These are phyloP conservation scores for Didymella pinodella DNA, from an alignment of 2,329 filamentous ascomycete species.

Conservation along the genomic window DNA sequence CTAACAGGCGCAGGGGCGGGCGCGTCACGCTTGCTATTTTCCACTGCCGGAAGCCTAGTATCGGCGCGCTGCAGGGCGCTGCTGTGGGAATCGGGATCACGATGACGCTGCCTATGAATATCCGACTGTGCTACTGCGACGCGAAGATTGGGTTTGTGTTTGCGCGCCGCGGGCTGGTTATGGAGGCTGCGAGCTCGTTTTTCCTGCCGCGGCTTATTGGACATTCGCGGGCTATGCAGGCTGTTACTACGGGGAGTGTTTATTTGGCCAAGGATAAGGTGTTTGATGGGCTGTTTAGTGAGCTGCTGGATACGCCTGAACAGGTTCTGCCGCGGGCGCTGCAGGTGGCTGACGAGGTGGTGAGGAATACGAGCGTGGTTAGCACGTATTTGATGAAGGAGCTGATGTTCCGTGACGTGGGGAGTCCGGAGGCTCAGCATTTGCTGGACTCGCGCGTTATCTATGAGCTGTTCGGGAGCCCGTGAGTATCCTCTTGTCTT, in stretches of 20 bases:
- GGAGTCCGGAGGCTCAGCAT: constrained; percentile 72
- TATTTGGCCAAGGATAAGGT: constrained; percentile 61
- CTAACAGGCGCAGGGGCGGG: constrained; percentile 48
- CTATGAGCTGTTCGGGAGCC: constrained; percentile 64
- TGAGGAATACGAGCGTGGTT: constrained; percentile 70
- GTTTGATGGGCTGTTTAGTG: constrained; percentile 70
- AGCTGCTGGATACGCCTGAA: constrained; percentile 65
- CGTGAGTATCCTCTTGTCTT: constrained; percentile 33
- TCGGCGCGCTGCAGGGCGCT: constrained; percentile 63
- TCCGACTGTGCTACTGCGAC: constrained; percentile 61
- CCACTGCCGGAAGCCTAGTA: constrained; percentile 64
- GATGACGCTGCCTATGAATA: constrained; percentile 65
- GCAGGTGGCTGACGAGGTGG: constrained; percentile 71
- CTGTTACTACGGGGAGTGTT: constrained; percentile 71
- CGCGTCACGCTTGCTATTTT: constrained; percentile 62
- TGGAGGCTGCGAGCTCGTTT: constrained; percentile 75
- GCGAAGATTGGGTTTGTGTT: constrained; percentile 81
- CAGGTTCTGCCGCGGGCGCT: constrained; percentile 71
- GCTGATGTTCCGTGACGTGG: constrained; percentile 69
- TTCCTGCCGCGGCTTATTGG: constrained; percentile 77
- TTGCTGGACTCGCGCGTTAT: constrained; percentile 73
- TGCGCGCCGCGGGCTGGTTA: constrained; percentile 71
- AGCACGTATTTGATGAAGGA: constrained; percentile 73
- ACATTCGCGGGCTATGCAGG: constrained; percentile 67
- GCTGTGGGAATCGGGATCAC: constrained; percentile 67